Conservation (phyloP, 495 filamentous ascomycete species). For the Xylaria scruposa region DNA sequence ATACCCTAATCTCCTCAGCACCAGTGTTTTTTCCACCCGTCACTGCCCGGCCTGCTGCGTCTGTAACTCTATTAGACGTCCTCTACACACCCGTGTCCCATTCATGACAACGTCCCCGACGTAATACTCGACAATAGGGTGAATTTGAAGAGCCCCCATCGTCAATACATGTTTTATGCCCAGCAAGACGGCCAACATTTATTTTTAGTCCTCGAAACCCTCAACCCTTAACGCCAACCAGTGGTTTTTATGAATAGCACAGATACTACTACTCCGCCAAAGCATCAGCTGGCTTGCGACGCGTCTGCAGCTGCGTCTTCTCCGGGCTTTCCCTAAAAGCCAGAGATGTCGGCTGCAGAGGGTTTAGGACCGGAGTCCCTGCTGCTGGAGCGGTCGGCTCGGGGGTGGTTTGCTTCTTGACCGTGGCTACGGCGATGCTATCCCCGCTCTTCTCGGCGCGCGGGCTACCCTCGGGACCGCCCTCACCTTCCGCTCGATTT, state of each 20-base stretch:
- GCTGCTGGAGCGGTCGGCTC: slow-evolving; percentile 20
- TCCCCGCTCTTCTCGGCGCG: slow-evolving; percentile 76
- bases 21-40: neutral
- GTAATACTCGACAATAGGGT: neutral
- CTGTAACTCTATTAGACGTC: slow-evolving; percentile 9
- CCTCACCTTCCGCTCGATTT: neutral
- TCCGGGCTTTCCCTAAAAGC: slow-evolving; percentile 62
- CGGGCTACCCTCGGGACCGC: slow-evolving; percentile 72
- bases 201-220: neutral
- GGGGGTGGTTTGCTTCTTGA: slow-evolving; percentile 30
- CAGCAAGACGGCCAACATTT: neutral
- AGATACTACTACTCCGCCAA: slow-evolving; percentile 38
- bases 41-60: neutral
- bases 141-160: neutral
- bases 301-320: slow-evolving; percentile 46
- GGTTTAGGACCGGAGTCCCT: slow-evolving; percentile 25
- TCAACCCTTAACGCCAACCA: neutral
- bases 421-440: slow-evolving; percentile 70
- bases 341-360: slow-evolving; percentile 48
- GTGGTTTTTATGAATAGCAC: neutral
- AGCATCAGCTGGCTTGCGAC: slow-evolving; percentile 42
- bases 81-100: slow-evolving; percentile 15
- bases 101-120: neutral
- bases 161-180: neutral
- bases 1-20: neutral